Evolutionary conservation across 768 basidiomycete genomes (phyloP), one percentile per base, ranked within the genome.

Genomic region (Leccinum rimulosum): DNA sequence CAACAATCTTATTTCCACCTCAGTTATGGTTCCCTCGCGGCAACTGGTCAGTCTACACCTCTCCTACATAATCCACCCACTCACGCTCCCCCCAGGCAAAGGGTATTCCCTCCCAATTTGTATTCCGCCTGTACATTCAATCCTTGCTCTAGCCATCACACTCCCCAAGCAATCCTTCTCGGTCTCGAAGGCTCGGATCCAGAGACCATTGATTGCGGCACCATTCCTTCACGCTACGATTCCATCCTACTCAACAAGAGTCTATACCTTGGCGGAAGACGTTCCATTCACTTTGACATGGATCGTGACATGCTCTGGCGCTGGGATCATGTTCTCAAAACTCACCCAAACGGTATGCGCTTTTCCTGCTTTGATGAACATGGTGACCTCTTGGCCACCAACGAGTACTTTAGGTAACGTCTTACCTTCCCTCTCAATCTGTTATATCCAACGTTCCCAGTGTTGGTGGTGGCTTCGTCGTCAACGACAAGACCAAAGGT

Each of bases 401-500:
- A 98, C 65, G 91, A 95, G 70, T 98, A 96, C 67, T 97, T 92
- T 70, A 93, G 85, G 82, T 80, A 64, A 45, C 60, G 52, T 22
- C 43, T 50, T 11, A 3, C 15, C 40, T 12, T 1, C 12, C 51
- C 50, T 9, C 17, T 6, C 36, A 3, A 25, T 48, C 5, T 33
- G 17, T 28, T 52, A 54, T 28, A 3, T 50, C 38, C 3, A 54
- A 36, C 15, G 27, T 22, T 30, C 50, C 28, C 50, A 85, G 90
- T 56, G 93, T 97, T 52, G 93, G 94, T 3, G 94, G 94, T 48
- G 94, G 94, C 3, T 97, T 96, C 69, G 94, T 96, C 3, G 93
- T 97, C 27, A 97, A 97, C 66, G 91, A 95, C 43, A 91, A 93
- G 71, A 97, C 94, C 2, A 89, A 95, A 79, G 86, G 91, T 88